phyloP scores from a whole-genome alignment of 1,284 basidiomycete species.

The Tylopilus orsonianus region DNA sequence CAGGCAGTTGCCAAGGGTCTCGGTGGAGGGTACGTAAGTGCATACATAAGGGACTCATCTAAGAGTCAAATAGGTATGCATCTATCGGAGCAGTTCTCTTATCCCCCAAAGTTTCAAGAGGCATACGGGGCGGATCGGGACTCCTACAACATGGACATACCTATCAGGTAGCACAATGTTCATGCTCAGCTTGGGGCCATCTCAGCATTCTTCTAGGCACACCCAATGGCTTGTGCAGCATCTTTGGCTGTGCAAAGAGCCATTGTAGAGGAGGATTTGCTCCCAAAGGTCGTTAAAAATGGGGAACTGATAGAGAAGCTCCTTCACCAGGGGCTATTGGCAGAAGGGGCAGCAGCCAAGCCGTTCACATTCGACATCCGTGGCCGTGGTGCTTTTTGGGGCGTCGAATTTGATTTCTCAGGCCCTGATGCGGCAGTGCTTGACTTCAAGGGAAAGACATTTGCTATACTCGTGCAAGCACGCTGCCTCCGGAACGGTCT shows the following conservation, averaged over 20 bases:
- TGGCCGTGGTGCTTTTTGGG: conserved; percentile 81
- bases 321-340: conserved; percentile 53
- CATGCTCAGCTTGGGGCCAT: conserved; percentile 1
- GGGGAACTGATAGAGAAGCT: conserved; percentile 61
- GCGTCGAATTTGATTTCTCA: conserved; percentile 74
- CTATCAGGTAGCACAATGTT: conserved; percentile 57
- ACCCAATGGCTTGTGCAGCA: conserved; percentile 75
- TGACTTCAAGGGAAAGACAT: conserved; percentile 52
- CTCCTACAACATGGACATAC: conserved; percentile 85
- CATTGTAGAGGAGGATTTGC: conserved; percentile 65
- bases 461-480: conserved; percentile 66
- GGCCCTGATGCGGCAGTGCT: conserved; percentile 39
- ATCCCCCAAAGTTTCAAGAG: conserved; percentile 68
- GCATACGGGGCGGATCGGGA: conserved; percentile 63
- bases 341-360: conserved; percentile 53
- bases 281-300: conserved; percentile 62
- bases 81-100: conserved; percentile 82
- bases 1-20: conserved; percentile 86
- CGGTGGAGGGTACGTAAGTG: conserved; percentile 68
- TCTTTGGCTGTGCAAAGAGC: conserved; percentile 78
- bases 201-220: conserved; percentile 43
- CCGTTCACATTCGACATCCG: conserved; percentile 74
- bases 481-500: conserved; percentile 63
- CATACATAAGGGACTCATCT: conserved; percentile 1
- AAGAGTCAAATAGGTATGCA: conserved; percentile 55